Evolutionary conservation across 305 asterid genomes (phyloP).

Genomic region (Stenogyne calaminthoides): DNA sequence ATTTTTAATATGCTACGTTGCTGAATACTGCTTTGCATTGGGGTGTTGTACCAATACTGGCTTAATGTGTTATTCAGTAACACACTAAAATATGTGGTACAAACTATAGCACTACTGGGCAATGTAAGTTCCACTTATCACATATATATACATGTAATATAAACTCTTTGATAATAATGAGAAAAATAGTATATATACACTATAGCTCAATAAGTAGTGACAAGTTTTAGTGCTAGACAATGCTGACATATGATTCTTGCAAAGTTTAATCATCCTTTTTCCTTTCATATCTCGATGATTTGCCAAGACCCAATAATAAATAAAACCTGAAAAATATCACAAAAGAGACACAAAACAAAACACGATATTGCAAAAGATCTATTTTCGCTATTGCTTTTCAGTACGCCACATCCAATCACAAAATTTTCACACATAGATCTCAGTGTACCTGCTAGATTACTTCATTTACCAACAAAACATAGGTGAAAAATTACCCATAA

Average conservation of each 20-base stretch:
- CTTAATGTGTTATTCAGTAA: too few relatives aligned
- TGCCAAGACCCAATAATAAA: conserved; percentile 37
- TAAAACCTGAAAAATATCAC: conserved; percentile 2
- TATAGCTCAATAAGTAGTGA: conserved; percentile 22
- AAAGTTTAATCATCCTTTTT: conserved; percentile 35
- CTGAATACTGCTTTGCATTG: too few relatives aligned
- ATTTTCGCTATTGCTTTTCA: conserved; percentile 26
- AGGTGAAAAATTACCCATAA: neutral
- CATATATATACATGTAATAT: neutral
- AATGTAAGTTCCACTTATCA: neutral
- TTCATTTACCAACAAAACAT: conserved; percentile 17
- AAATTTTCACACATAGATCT: conserved; percentile 26
- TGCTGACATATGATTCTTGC: conserved; percentile 45
- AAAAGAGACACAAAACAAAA: conserved; percentile 16
- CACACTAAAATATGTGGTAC: too few relatives aligned
- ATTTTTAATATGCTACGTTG: too few relatives aligned
- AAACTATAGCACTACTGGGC: too few relatives aligned
- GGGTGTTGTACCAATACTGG: too few relatives aligned
- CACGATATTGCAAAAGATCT: conserved; percentile 45
- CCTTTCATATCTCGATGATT: conserved; percentile 38
- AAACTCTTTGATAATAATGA: neutral
- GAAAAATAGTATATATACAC: conserved; percentile 10
- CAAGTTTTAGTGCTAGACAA: conserved; percentile 41
- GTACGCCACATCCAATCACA: conserved; percentile 27
- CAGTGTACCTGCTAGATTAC: conserved; percentile 18